Base-by-base conservation (phyloP, 75 land plant species). In the Isoetes taiwanensis region DNA sequence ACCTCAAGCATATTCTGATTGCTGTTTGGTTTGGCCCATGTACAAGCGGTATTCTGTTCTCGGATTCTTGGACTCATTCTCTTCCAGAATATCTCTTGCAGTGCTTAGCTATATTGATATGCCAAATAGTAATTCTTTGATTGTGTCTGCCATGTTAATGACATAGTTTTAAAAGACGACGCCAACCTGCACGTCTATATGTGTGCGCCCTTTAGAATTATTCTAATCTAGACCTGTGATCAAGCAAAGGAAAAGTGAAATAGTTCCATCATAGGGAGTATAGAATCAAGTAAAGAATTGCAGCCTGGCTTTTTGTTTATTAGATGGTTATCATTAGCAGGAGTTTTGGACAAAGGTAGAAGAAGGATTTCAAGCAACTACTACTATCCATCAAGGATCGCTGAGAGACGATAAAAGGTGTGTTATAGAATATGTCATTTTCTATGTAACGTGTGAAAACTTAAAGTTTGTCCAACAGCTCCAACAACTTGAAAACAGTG, bases 301-400 rank as follows among this genome's bases (percentile, higher is more conserved):
- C 1, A 12, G 40, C 9, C 12, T 37, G 38, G 14, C 38, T 46
- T 46, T 19, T 12, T 29, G 35, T 21, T 53, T 0, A n/a, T 28
- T 52, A 1, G 14, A 30, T 56, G 23, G 9, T 10, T 28, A 12
- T 56, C 56, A 1, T 46, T 21, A 23, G 59, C 64, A 89, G 97
- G 94, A 80, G 34, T 90, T 83, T 53, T 35, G 43, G 43, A 55
- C 30, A 25, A 66, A 75, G 8, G 97, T 90, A 5, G 67, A 64
- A 56, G 84, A 90, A 73, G 97, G 97, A 29, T 90, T 82, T 48
- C 97, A 90, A 70, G 97, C 74, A 14, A 86, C 67, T 32, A 82
- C 97, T 35, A 34, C 76, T 52, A 86, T 86, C 87, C 75, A 90
- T 64, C 97, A 90, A 71, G 97, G 94, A 5, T 82, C 60, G 59